Conservation (phyloP, 768 basidiomycete genomes). For the Wakefieldia striispora region DNA sequence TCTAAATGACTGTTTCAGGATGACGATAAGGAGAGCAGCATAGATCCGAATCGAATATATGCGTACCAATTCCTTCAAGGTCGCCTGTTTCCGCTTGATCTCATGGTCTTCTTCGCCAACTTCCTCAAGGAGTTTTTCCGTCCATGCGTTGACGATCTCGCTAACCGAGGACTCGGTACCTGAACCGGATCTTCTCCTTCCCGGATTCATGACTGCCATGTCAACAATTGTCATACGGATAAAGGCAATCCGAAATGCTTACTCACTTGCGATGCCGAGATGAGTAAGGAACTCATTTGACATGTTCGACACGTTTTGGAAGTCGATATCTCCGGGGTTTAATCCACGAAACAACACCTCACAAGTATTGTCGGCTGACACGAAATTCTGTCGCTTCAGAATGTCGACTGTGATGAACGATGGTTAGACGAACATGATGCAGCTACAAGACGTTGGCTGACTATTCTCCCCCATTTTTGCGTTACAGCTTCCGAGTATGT, state of each 20-base stretch:
- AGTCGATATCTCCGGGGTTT: background rate
- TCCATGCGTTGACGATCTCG: background rate
- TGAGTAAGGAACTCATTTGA: background rate
- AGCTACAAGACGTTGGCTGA: background rate
- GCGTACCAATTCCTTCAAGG: background rate
- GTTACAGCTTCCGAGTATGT: too few species aligned
- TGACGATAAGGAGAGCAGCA: background rate
- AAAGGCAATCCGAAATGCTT: background rate
- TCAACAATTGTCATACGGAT: background rate
- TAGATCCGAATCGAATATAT: background rate
- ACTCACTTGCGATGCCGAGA: constrained; percentile 3
- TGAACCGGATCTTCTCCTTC: background rate
- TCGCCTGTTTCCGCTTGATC: background rate
- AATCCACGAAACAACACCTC: background rate
- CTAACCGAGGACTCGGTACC: background rate
- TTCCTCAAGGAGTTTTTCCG: constrained; percentile 1
- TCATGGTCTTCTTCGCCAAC: background rate
- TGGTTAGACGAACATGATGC: background rate
- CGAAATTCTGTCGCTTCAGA: background rate
- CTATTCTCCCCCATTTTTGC: too few species aligned
- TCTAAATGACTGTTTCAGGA: background rate
- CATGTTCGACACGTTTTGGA: background rate
- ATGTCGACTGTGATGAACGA: background rate
- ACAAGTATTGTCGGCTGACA: constrained; percentile 1
- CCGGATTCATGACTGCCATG: background rate